Evolutionary conservation across 2,329 filamentous ascomycete species (phyloP), one percentile per base, ranked within the genome.

Genomic region (Nigrograna mackinnonii): DNA sequence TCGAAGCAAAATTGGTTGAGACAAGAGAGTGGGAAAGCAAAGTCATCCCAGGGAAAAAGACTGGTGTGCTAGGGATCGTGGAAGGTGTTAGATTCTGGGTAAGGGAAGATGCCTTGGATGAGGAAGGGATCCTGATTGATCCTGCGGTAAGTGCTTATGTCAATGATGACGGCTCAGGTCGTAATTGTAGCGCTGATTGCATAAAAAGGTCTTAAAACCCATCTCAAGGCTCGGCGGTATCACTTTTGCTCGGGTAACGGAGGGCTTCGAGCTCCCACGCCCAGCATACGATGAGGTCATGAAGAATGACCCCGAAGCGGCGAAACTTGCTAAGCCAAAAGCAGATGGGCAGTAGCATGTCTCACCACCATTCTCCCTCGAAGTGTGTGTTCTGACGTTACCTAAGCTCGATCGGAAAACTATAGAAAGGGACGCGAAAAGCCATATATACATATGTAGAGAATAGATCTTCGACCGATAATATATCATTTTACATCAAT

Each of bases 1-100:
- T 95, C 36, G 92, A 97, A 74, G 89, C 82, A 22, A 90, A 85
- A 68, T 68, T 96, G 34, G 80, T 92, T 49, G 83, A 84, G 41
- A 75, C 76, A 68, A 70, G 84, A 58, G 90, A 96, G 70, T 95
- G 89, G 71, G 85, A 92, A 67, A 89, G 85, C 66, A 78, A 79
- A 39, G 76, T 76, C 0, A 83, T 72, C 2, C 85, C 86, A 0
- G 90, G 88, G 2, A 86, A 85, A 71, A 91, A 84, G 74, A 86
- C 86, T 1, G 83, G 86, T 1, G 85, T 86, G 4, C 61, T 96
- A 49, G 86, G 81, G 2, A 79, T 95, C 22, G 76, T 96, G 11
- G 90, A 96, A 71, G 92, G 90, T 0, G 84, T 87, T 22, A 78
- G 85, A 20, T 96, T 96, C 63, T 96, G 91, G 90, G 90, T 85